These are phyloP conservation scores for Aureobasidium sp. DNA, from an alignment of 2,329 filamentous ascomycete species.

Conservation along the genomic window DNA sequence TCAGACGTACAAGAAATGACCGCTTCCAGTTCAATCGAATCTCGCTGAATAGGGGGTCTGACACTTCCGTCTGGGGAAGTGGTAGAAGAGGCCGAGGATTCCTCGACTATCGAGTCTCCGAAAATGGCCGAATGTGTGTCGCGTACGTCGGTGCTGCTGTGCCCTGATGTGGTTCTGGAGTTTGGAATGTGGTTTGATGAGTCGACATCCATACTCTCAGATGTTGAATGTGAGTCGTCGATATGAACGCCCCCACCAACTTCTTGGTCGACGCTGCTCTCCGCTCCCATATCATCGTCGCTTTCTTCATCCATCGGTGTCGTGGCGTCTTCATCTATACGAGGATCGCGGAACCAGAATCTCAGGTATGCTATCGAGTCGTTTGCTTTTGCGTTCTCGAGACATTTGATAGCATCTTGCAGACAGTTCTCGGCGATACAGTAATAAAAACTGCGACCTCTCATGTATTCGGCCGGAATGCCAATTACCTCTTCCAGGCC, in stretches of 20 bases:
- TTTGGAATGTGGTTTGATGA: conserved; percentile 19
- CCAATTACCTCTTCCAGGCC: conserved; percentile 69
- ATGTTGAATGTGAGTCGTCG: conserved; percentile 26
- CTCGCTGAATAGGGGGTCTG: conserved; percentile 14
- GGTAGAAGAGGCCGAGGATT: conserved; percentile 29
- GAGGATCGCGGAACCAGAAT: conserved; percentile 74
- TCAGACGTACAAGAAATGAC: conserved; percentile 90
- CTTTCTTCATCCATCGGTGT: conserved; percentile 39
- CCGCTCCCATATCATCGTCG: conserved; percentile 41
- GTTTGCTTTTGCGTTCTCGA: conserved; percentile 81
- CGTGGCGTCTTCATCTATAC: conserved; percentile 41
- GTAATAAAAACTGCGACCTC: conserved; percentile 76
- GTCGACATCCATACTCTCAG: conserved; percentile 23
- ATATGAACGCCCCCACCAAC: conserved; percentile 40
- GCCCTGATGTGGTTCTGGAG: conserved; percentile 38
- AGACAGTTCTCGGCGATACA: conserved; percentile 74
- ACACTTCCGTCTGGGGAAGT: conserved; percentile 8
- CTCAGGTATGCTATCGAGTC: conserved; percentile 85
- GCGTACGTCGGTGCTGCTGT: conserved; percentile 33
- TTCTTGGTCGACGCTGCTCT: conserved; percentile 40
- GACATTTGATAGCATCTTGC: conserved; percentile 64
- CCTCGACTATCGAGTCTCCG: conserved; percentile 30
- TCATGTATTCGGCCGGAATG: conserved; percentile 58
- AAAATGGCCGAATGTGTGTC: conserved; percentile 38
- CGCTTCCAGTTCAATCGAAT: conserved; percentile 67